Percentiles rank a stretch among this genome's conserved stretches.
phyloP scores from a whole-genome alignment of 305 asterid genomes.

The Fraxinus dipetala region DNA sequence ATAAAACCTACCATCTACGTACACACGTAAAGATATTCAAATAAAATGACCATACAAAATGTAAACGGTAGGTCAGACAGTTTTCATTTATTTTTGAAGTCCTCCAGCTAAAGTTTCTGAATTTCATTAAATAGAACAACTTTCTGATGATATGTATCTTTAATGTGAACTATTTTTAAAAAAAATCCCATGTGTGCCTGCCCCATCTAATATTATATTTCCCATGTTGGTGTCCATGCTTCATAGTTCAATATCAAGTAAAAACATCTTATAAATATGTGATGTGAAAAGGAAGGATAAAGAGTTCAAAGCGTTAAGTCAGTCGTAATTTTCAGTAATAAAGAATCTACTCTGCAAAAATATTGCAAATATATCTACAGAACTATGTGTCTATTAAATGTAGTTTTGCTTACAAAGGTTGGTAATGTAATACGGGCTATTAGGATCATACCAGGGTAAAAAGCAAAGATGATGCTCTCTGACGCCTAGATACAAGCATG shows the following conservation, averaged over 20 bases:
- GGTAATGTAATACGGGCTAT: conserved; percentile 19
- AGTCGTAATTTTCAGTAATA: neutral
- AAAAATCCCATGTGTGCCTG: neutral
- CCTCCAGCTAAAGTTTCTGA: neutral
- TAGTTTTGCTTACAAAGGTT: conserved; percentile 2
- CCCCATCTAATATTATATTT: neutral
- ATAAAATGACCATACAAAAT: neutral
- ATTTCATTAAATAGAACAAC: neutral
- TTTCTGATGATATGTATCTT: neutral
- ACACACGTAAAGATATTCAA: neutral
- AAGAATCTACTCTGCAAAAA: neutral
- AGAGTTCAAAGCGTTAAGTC: neutral
- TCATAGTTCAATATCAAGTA: neutral
- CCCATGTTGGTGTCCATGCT: neutral
- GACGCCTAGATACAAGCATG: conserved; percentile 87
- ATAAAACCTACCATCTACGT: conserved; percentile 1
- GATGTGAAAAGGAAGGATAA: neutral
- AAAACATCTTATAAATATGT: neutral
- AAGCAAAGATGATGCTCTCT: conserved; percentile 72
- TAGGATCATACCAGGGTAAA: conserved; percentile 76
- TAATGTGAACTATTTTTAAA: neutral
- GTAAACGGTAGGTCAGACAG: neutral
- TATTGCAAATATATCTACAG: neutral
- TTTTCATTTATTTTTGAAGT: neutral
- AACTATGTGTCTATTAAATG: neutral